These are phyloP conservation scores for Dactylellina haptotyla DNA, from an alignment of 2,329 filamentous ascomycete species.

Conservation along the genomic window DNA sequence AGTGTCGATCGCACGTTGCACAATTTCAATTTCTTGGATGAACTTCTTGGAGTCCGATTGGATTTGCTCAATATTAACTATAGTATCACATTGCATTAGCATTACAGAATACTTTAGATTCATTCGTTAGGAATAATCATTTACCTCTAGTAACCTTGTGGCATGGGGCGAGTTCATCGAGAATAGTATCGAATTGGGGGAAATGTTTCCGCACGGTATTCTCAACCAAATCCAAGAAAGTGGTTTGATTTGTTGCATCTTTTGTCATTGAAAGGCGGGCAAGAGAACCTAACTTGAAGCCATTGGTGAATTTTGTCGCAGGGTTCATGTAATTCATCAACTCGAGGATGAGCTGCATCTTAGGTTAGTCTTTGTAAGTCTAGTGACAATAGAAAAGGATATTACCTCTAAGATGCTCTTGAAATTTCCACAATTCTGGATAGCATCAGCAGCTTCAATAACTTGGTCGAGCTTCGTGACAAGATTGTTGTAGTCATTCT, in stretches of 20 bases:
- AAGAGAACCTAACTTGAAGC: slow-evolving; percentile 96
- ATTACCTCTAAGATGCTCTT: slow-evolving; percentile 86
- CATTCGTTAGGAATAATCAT: neutral
- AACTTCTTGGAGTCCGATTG: slow-evolving; percentile 88
- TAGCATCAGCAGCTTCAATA: slow-evolving; percentile 85
- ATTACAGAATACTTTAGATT: neutral
- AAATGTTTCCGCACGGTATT: slow-evolving; percentile 97
- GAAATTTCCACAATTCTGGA: slow-evolving; percentile 88
- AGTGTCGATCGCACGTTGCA: slow-evolving; percentile 89
- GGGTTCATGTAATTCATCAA: slow-evolving; percentile 99
- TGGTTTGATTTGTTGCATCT: slow-evolving; percentile 98
- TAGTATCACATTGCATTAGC: slow-evolving; percentile 5
- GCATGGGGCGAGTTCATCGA: slow-evolving; percentile 74
- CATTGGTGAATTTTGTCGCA: slow-evolving; percentile 95
- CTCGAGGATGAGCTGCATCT: slow-evolving; percentile 78
- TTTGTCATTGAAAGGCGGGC: slow-evolving; percentile 96
- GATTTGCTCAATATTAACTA: slow-evolving; percentile 88
- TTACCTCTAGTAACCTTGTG: slow-evolving; percentile 53
- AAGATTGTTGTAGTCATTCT: slow-evolving; percentile 90
- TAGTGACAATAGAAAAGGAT: neutral
- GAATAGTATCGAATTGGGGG: slow-evolving; percentile 90
- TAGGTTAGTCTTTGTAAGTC: slow-evolving; percentile 6
- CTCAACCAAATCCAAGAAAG: slow-evolving; percentile 93
- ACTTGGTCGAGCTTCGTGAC: slow-evolving; percentile 84
- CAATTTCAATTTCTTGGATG: slow-evolving; percentile 92